Conservation (phyloP, 805 yeast species). For the Kodamaea fukazawae region DNA sequence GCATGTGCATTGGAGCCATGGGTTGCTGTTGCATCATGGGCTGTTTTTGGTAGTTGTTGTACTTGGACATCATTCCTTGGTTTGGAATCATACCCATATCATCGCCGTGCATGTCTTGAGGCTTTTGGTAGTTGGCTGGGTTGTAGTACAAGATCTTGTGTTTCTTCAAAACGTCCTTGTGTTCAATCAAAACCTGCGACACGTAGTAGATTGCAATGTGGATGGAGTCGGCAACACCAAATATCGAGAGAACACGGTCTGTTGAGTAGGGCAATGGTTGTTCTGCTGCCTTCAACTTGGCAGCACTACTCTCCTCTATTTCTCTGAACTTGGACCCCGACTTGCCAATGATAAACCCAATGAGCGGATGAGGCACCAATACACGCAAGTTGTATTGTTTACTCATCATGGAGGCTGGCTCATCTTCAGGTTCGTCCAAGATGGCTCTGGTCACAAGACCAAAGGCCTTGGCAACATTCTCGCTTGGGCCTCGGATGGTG, state of each 20-base stretch:
- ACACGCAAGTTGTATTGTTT: slow-evolving; percentile 55
- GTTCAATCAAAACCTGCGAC: slow-evolving; percentile 64
- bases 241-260: slow-evolving; percentile 66
- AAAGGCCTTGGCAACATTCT: slow-evolving; percentile 77
- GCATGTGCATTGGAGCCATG: slow-evolving; percentile 4
- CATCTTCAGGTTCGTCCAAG: slow-evolving; percentile 62
- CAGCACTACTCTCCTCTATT: slow-evolving; percentile 80
- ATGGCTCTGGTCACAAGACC: slow-evolving; percentile 69
- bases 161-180: slow-evolving; percentile 50
- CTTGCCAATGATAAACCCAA: slow-evolving; percentile 80
- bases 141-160: slow-evolving; percentile 57
- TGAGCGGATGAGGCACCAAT: slow-evolving; percentile 72
- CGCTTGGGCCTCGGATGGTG: slow-evolving; percentile 70
- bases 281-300: slow-evolving; percentile 70
- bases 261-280: slow-evolving; percentile 71
- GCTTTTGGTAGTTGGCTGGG: slow-evolving; percentile 45
- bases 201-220: slow-evolving; percentile 79
- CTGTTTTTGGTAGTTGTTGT: slow-evolving; percentile 5
- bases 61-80: slow-evolving; percentile 16
- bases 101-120: slow-evolving; percentile 15
- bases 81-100: slow-evolving; percentile 24
- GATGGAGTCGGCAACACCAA: slow-evolving; percentile 83
- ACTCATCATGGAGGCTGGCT: slow-evolving; percentile 56
- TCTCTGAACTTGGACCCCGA: slow-evolving; percentile 72
- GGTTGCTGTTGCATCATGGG: slow-evolving; percentile 15